Percentiles rank a stretch among this genome's conserved stretches.
Evolutionary conservation across 2,329 filamentous ascomycete species (phyloP).

Genomic region (Zymoseptoria crescenta): DNA sequence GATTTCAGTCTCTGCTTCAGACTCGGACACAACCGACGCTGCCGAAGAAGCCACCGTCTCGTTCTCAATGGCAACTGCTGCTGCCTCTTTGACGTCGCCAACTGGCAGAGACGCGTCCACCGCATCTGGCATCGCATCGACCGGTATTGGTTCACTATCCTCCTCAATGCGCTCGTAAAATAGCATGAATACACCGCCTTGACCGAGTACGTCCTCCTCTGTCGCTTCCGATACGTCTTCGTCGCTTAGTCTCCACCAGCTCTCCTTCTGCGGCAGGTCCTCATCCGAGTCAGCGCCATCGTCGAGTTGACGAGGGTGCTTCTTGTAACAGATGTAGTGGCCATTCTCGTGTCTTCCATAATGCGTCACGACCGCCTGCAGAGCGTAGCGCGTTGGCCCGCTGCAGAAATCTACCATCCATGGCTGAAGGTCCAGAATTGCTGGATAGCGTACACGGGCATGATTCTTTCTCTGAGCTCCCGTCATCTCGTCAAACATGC

Average conservation of each 20-base stretch:
- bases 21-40: neutral
- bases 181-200: constrained; percentile 89
- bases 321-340: constrained; percentile 87
- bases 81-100: neutral
- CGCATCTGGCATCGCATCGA: neutral
- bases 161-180: constrained; percentile 66
- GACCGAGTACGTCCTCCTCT: constrained; percentile 63
- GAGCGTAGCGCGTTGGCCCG: constrained; percentile 6
- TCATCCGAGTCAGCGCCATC: constrained; percentile 21
- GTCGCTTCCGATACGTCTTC: constrained; percentile 69
- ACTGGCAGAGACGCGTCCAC: neutral
- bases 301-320: constrained; percentile 43
- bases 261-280: constrained; percentile 32
- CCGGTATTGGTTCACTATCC: neutral
- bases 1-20: neutral
- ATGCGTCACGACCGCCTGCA: constrained; percentile 70
- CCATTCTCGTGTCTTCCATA: constrained; percentile 89
- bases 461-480: constrained; percentile 77
- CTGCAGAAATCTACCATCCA: constrained; percentile 60
- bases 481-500: constrained; percentile 77
- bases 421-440: constrained; percentile 64
- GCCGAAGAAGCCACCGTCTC: neutral
- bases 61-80: neutral
- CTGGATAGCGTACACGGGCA: constrained; percentile 69
- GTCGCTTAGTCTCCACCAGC: constrained; percentile 90